These are phyloP conservation scores for Apiotrichum siamense DNA, from an alignment of 1,284 basidiomycete genomes.

Conservation along the genomic window DNA sequence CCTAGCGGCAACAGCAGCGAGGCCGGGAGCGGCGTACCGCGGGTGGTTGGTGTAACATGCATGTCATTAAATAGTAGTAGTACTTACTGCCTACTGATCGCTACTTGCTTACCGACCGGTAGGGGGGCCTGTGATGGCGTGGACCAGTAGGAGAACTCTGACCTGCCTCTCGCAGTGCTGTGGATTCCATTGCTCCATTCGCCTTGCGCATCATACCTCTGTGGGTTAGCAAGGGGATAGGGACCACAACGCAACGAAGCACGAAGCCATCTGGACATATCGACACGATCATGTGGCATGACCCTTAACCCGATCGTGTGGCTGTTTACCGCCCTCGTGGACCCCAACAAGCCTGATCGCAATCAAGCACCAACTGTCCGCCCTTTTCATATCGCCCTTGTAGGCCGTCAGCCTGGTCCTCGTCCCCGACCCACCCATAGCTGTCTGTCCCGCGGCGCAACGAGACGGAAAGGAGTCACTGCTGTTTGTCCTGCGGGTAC, in stretches of 20 bases:
- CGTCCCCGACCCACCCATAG: background rate
- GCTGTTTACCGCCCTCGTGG: background rate
- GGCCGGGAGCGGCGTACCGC: constrained; percentile 6
- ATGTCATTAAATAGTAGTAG: background rate
- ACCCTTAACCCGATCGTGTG: background rate
- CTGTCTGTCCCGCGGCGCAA: constrained; percentile 1
- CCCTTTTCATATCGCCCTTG: background rate
- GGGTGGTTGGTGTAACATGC: constrained; percentile 14
- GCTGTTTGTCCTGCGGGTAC: constrained; percentile 3
- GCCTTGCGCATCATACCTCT: background rate
- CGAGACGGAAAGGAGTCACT: constrained; percentile 1
- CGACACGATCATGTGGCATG: too few relatives aligned
- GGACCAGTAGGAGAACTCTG: too few relatives aligned
- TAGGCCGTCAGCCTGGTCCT: background rate
- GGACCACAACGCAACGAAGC: too few relatives aligned
- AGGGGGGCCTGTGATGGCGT: too few relatives aligned
- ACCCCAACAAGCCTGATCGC: background rate
- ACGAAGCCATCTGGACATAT: too few relatives aligned
- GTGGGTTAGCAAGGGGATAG: background rate
- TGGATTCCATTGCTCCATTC: background rate
- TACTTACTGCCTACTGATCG: background rate
- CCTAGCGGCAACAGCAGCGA: too few relatives aligned
- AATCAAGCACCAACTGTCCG: background rate
- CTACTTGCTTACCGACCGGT: too few relatives aligned
- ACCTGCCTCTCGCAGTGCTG: too few relatives aligned